Evolutionary conservation across 306 rosid species (phyloP), one percentile per base, ranked within the genome.

Genomic region (Acacia confusa): DNA sequence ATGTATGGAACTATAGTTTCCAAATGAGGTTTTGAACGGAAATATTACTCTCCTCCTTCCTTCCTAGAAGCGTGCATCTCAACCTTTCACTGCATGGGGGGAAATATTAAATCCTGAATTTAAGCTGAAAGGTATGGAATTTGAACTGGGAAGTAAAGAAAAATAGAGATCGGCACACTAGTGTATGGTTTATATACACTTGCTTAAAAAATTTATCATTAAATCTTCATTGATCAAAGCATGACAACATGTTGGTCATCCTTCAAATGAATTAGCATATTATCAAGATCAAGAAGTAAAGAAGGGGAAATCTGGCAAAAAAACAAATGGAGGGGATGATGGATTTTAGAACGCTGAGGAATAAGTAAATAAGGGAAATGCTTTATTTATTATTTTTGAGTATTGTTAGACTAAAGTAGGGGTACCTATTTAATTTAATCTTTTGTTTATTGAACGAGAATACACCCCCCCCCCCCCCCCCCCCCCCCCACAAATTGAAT

Each of bases 1-100:
- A 7, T 92, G 91, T 83, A 80, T 82, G 86, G 76, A 85, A 85
- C 82, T 82, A 77, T 70, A 77, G 84, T 69, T 82, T 78, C 82
- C 67, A 76, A 81, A 72, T 83, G 55, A 72, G 55, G 2, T 36
- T 81, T 53, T 74, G 53, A 38, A 74, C 72, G 70, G 15, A 57
- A 57, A 57, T 57, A 22, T 15, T 57, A 14, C 48, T 25, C 19
- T 41, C 9, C 10, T 19, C 71, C 81, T 52, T n/a, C 2, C 50
- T 6, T 25, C 19, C 16, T 27, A 27, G 9, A 27, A 63, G 40
- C 20, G 28, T 63, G 68, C 40, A 2, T 25, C 40, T 63, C n/a
- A 12, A 24, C 34, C 14, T 60, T 25, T 24, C 17, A 24, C 8
- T 22, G 32, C 17, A 25, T 9, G 66, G 66, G 66, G 34, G 32